A percentile compares a stretch with the other conserved stretches of the same genome.
phyloP scores from a whole-genome alignment of 2,329 filamentous ascomycete genomes.

The Dothideomycetes sp. region DNA sequence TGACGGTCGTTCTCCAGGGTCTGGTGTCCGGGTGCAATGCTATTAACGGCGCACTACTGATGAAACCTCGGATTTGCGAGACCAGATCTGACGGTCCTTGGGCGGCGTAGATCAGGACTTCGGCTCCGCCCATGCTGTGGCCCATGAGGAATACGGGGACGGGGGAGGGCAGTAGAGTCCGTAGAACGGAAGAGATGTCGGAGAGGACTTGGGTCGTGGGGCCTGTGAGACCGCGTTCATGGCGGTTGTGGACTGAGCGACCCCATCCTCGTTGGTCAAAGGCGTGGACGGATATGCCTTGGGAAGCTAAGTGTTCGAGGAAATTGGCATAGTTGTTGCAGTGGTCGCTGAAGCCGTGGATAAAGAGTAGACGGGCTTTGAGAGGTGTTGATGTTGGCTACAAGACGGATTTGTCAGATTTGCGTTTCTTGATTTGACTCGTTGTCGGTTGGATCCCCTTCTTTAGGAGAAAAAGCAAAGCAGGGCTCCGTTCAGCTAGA shows the following conservation, averaged over 20 bases:
- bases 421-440: not conserved
- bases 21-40: constrained; percentile 57
- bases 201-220: constrained; percentile 62
- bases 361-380: constrained; percentile 66
- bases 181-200: constrained; percentile 71
- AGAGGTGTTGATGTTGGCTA: constrained; percentile 13
- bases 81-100: constrained; percentile 43
- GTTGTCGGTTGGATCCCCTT: constrained; percentile 7
- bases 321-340: constrained; percentile 64
- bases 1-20: constrained; percentile 55
- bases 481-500: too few species aligned
- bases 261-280: constrained; percentile 90
- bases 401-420: constrained; percentile 1
- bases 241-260: constrained; percentile 52
- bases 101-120: constrained; percentile 55
- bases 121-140: constrained; percentile 82
- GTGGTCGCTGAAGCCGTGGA: constrained; percentile 89
- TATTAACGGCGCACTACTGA: constrained; percentile 72
- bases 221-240: constrained; percentile 64
- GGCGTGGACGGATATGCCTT: constrained; percentile 64
- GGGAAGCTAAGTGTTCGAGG: constrained; percentile 59
- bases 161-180: constrained; percentile 41
- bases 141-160: constrained; percentile 74
- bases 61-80: constrained; percentile 57
- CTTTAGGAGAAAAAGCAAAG: too few species aligned